Base-by-base conservation (phyloP, 2,329 filamentous ascomycete species). In the Penicillium sp. region DNA sequence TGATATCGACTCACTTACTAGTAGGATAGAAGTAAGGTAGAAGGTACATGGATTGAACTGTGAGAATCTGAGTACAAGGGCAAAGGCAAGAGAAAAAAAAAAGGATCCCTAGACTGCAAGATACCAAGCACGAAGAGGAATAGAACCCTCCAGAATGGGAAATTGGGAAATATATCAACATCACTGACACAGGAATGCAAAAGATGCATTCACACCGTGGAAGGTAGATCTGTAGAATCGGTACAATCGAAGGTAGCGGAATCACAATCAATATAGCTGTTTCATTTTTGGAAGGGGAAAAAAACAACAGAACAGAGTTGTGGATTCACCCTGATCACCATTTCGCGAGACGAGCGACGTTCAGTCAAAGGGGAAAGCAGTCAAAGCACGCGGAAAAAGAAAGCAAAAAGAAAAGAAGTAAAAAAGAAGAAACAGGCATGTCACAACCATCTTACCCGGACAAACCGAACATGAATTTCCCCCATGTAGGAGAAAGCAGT, bases 21-120 rank as follows among this genome's bases (percentile, higher is more conserved):
- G 6, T 12, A 19, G 21, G 23, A n/a, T 3, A 25, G 19, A 3
- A 13, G 12, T 15, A 33, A 27, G 52, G 41, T 67, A 64, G 51
- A 65, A 63, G 58, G 54, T 67, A 67, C 64, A 67, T 66, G 57
- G 57, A 66, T 63, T 66, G 58, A 59, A 66, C 60, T 62, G 50
- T 62, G 47, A 58, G 58, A 54, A 50, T 56, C 62, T 55, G 56
- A 58, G 55, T 64, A 62, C 61, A 68, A 59, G 51, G 56, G 49
- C 31, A 54, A 60, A 50, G 33, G 40, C 41, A 35, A 53, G 33
- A 25, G n/a, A 38, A n/a, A 31, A 52, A 53, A 27, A 57, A 55
- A 52, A 38, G 57, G 57, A 61, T 51, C 54, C 60, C 62, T 58
- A 51, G 35, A 59, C 52, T 58, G 57, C 49, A 63, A 59, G 45